These are phyloP conservation scores for Diversispora epigaea DNA, from an alignment of 192 early-diverging fungal species.

Conservation along the genomic window DNA sequence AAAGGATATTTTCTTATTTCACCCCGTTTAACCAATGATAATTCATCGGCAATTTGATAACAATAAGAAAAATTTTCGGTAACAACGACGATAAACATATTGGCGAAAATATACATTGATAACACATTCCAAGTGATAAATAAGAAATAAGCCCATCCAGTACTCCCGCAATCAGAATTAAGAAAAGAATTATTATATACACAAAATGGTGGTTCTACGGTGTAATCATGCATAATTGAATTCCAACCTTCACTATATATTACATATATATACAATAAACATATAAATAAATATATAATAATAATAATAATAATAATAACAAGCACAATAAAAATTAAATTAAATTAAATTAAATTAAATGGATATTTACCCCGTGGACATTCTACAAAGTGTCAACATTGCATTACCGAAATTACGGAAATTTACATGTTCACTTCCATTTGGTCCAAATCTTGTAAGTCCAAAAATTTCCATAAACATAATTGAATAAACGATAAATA, in stretches of 20 bases:
- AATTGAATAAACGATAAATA: slow-evolving; percentile 54
- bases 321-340: neutral
- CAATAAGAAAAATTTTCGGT: slow-evolving; percentile 63
- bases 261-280: too few relatives aligned
- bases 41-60: slow-evolving; percentile 59
- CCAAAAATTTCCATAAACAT: slow-evolving; percentile 70
- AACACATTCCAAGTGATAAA: slow-evolving; percentile 62
- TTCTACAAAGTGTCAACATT: slow-evolving; percentile 51
- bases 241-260: slow-evolving; percentile 59
- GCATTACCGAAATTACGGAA: slow-evolving; percentile 49
- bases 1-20: slow-evolving; percentile 59
- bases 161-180: slow-evolving; percentile 57
- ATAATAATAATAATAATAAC: neutral
- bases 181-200: slow-evolving; percentile 44
- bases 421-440: slow-evolving; percentile 51
- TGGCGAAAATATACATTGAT: slow-evolving; percentile 66
- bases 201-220: slow-evolving; percentile 55
- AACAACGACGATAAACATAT: slow-evolving; percentile 64
- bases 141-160: slow-evolving; percentile 52
- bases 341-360: too few relatives aligned
- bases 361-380: slow-evolving; percentile 54
- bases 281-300: neutral
- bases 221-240: slow-evolving; percentile 60
- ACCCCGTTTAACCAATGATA: slow-evolving; percentile 56
- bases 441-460: slow-evolving; percentile 52